Base-by-base conservation (phyloP, 805 yeast genomes). In the Cyberlindnera petersonii region DNA sequence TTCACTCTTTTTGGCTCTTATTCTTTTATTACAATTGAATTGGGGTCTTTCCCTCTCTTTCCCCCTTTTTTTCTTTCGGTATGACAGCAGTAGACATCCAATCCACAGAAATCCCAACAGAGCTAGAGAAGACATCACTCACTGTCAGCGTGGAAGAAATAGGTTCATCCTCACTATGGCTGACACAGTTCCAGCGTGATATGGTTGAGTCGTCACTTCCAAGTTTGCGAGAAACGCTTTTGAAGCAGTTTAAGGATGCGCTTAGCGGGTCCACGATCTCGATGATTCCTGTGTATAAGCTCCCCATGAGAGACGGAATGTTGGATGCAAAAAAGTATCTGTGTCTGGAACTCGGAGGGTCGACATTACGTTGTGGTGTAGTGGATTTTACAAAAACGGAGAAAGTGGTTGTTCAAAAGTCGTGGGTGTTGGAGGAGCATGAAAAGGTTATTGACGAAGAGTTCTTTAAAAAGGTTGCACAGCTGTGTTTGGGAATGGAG, bases 321-420 rank as follows among this genome's bases (percentile, higher is more conserved):
- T 11, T 15, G 1, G n/a, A 20, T 4, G 37, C n/a, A n/a, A n/a
- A 36, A 1, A 18, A 21, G 1, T 34, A 22, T n/a, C 23, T 53
- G 6, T 42, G 72, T 63, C 59, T 76, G n/a, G 82, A 76, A 45
- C 56, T 76, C 34, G 82, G 82, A 5, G 82, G 82, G 2, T 69
- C 76, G 1, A 75, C 80, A 1, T 54, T 75, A 16, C 60, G 79
- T 24, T 58, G 70, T 4, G 58, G 53, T 6, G 26, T 59, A 6
- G 38, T 60, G 7, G 49, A 48, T 3, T 20, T 48, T 10, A 9
- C 22, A 6, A 15, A 21, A 3, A 17, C 11, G 1, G 24, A 18
- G 7, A 14, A 24, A 2, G 28, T 48, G 6, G 3, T 28, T 7
- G 40, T 39, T 11, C 27, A 44, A 8, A 30, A 32, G 11, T 23